phyloP scores from a whole-genome alignment of 805 yeast genomes.

The Candida pini region DNA sequence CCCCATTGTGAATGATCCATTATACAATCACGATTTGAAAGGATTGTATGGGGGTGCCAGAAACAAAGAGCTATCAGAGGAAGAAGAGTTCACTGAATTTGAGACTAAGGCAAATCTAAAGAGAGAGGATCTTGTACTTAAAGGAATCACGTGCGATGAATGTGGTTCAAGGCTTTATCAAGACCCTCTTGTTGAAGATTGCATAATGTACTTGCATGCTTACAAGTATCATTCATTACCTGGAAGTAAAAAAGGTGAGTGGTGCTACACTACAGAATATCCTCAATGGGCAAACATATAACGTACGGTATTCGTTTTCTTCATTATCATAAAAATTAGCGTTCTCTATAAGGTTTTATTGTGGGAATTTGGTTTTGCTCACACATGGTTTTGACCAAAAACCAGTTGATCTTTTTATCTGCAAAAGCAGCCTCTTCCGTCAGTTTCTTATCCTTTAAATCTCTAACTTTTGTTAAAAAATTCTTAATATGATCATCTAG shows the following conservation, averaged over 20 bases:
- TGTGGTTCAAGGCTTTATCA: constrained; percentile 32
- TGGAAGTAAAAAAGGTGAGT: too few relatives aligned
- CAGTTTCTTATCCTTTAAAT: constrained; percentile 3
- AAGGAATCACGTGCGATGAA: constrained; percentile 24
- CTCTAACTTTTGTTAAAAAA: constrained; percentile 15
- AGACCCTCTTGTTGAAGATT: constrained; percentile 25
- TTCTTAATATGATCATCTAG: constrained; percentile 8
- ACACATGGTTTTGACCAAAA: too few relatives aligned
- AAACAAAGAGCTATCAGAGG: constrained; percentile 6
- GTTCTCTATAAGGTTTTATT: constrained; percentile 1
- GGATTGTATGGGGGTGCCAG: constrained; percentile 7
- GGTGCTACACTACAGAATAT: constrained; percentile 35
- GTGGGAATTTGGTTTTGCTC: constrained; percentile 6
- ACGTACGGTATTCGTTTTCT: too few relatives aligned
- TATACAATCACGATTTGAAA: constrained; percentile 16
- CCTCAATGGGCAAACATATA: constrained; percentile 46
- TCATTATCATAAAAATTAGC: too few relatives aligned
- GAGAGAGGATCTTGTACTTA: constrained; percentile 19
- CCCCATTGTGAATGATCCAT: constrained; percentile 32
- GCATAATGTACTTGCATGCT: constrained; percentile 45
- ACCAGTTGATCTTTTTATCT: constrained; percentile 9
- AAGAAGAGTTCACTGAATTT: constrained; percentile 7
- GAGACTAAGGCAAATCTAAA: constrained; percentile 6
- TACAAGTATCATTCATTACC: constrained; percentile 29
- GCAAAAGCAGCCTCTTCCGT: constrained; percentile 8